A percentile compares a stretch with the other conserved stretches of the same genome.
Evolutionary conservation across 768 basidiomycete genomes (phyloP).

Genomic region (Terana coerulea): DNA sequence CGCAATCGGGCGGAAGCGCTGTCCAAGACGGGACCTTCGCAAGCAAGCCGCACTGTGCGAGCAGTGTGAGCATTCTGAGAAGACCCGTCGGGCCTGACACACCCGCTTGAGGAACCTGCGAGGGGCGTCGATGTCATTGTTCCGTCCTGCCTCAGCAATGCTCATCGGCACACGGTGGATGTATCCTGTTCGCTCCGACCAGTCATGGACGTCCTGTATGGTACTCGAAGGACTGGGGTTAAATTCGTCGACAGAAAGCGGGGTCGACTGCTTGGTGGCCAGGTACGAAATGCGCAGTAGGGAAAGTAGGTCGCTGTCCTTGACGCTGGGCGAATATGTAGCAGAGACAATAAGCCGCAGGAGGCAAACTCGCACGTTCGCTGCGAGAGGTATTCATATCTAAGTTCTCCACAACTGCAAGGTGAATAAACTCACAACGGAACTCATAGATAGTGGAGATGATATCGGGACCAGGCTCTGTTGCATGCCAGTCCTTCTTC

Average conservation of each 20-base stretch:
- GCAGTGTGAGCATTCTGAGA: slow-evolving; percentile 25
- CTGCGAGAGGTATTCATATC: not conserved
- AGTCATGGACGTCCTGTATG: not conserved
- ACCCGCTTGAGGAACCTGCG: slow-evolving; percentile 15
- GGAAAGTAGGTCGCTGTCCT: not conserved
- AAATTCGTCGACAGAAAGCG: not conserved
- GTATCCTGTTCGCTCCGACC: not conserved
- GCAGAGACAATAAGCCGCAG: not conserved
- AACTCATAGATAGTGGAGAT: not conserved
- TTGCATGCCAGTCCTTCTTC: not conserved
- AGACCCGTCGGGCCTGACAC: slow-evolving; percentile 27
- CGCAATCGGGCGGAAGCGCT: slow-evolving; percentile 21
- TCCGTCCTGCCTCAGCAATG: not conserved
- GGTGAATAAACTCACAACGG: not conserved
- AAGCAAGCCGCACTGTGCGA: slow-evolving; percentile 27
- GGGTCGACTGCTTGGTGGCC: not conserved
- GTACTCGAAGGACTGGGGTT: not conserved
- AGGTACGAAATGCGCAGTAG: not conserved
- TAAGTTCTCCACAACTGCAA: not conserved
- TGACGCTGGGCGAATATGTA: not conserved
- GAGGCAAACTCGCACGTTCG: not conserved
- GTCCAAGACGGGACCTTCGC: slow-evolving; percentile 15
- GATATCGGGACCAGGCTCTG: not conserved
- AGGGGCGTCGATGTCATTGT: not conserved
- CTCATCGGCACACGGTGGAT: not conserved